These are phyloP conservation scores for Phoenix roebelenii DNA, from an alignment of 176 grass and related monocot genomes.

Conservation along the genomic window DNA sequence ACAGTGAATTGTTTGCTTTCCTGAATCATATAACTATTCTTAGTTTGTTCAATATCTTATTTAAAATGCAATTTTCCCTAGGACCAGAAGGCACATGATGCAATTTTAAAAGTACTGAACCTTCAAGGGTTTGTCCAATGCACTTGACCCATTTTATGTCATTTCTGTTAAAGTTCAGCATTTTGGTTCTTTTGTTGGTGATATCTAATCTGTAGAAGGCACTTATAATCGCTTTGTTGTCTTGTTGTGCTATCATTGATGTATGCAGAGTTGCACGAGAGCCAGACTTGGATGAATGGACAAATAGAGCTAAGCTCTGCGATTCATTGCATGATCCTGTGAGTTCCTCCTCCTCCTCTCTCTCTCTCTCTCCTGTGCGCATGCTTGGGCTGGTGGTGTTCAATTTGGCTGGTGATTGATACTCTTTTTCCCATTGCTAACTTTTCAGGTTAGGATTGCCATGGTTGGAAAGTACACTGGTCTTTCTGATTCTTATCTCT, in stretches of 20 bases:
- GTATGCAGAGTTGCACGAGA: conserved; percentile 29
- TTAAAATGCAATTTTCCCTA: conserved; percentile 18
- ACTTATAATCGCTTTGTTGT: not conserved
- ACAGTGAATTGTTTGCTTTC: not conserved
- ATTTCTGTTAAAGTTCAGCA: no score
- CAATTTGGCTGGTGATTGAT: no score
- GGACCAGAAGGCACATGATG: conserved; percentile 98
- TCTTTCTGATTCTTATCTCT: conserved; percentile 24
- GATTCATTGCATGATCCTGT: conserved; percentile 64
- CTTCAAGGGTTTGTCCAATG: conserved; percentile 54
- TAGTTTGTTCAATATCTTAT: not conserved
- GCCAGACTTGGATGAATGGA: conserved; percentile 63
- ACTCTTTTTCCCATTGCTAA: conserved; percentile 1
- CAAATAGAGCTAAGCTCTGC: conserved; percentile 51
- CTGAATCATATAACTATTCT: not conserved
- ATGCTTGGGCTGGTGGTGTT: no score
- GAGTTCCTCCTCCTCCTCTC: not conserved
- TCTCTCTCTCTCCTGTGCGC: not conserved
- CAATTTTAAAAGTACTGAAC: conserved; percentile 79
- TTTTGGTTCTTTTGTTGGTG: no score
- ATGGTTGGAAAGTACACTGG: conserved; percentile 23
- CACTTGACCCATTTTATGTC: not conserved
- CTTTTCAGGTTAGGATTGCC: conserved; percentile 53
- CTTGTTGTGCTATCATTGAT: conserved; percentile 16
- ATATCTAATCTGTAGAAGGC: no score